phyloP scores from a whole-genome alignment of 2,329 filamentous ascomycete species.

The Fusarium lyarnte region DNA sequence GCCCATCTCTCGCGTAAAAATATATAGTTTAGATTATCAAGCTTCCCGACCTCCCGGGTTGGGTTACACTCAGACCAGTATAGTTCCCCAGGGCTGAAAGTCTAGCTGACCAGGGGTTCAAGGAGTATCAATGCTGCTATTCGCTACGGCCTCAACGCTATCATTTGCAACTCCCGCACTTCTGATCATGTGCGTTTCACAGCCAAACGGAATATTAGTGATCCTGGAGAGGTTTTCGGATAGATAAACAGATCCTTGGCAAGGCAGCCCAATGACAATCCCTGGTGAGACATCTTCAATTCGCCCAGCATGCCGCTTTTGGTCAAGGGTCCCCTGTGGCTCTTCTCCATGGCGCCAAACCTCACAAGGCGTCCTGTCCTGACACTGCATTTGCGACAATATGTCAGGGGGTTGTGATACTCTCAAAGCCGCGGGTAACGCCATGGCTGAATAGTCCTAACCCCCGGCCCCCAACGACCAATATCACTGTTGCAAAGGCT shows the following conservation, averaged over 20 bases:
- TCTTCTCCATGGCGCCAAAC: constrained; percentile 13
- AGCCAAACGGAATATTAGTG: background rate
- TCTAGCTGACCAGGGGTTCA: constrained; percentile 13
- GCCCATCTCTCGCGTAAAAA: background rate
- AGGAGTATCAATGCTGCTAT: background rate
- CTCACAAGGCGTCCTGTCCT: constrained; percentile 11
- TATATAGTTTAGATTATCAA: constrained; percentile 7
- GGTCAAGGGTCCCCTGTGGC: constrained; percentile 3
- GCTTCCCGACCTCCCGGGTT: constrained; percentile 15
- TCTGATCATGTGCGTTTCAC: constrained; percentile 17
- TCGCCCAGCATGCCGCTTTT: constrained; percentile 28
- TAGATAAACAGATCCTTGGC: background rate
- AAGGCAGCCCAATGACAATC: background rate
- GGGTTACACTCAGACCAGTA: constrained; percentile 20
- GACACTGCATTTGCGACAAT: background rate
- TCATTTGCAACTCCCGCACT: background rate
- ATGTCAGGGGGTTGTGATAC: constrained; percentile 16
- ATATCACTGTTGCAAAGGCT: background rate
- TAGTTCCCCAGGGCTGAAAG: constrained; percentile 36
- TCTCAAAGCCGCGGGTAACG: constrained; percentile 10
- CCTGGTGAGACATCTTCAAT: background rate
- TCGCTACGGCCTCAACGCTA: background rate
- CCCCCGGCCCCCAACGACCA: background rate
- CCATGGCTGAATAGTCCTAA: constrained; percentile 19
- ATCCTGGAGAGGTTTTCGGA: background rate